Evolutionary conservation across 768 basidiomycete genomes (phyloP), one percentile per base, ranked within the genome.

Genomic region (Omphalotus guepiniiformis): DNA sequence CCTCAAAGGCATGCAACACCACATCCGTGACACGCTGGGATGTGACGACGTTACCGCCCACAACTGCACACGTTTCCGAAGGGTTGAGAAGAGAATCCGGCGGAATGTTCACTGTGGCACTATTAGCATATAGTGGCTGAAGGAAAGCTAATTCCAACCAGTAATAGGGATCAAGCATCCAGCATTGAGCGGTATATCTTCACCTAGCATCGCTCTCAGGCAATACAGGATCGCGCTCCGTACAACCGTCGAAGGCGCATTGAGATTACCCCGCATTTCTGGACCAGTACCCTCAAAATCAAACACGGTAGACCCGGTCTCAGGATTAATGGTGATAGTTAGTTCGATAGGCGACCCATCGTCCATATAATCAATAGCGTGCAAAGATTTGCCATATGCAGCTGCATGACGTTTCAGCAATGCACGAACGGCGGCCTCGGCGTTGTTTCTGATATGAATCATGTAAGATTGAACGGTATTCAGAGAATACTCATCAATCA

Each of bases 381-480:
- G n/a, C n/a, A 48, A 26, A 9, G 34, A 12, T 30, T 27, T 23
- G 13, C 47, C 47, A n/a, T n/a, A n/a, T n/a, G n/a, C n/a, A n/a
- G n/a, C n/a, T 7, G 25, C n/a, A 18, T 35, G 28, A 12, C 23
- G 23, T 15, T 22, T 34, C 12, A 48, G 27, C 25, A 40, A 30
- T 19, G 30, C 11, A 15, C 47, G 47, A 13, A 48, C 47, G n/a
- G 47, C 27, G 11, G 30, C 19, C 15, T 40, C 47, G 22, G 47
- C 47, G n/a, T 25, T 40, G 12, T 40, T 41, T 9, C 39, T 38
- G 29, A 48, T 48, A 18, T 25, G 18, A 34, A 16, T 47, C 67
- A 48, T 65, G 67, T 13, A 73, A 51, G 3, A 66, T 63, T 4
- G 70, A 67, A 46, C 4, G 16, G 4, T 12, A 26, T 15, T 30